Evolutionary conservation across 73 alveolate genomes (phyloP).

Genomic region (Breviolum minutum): DNA sequence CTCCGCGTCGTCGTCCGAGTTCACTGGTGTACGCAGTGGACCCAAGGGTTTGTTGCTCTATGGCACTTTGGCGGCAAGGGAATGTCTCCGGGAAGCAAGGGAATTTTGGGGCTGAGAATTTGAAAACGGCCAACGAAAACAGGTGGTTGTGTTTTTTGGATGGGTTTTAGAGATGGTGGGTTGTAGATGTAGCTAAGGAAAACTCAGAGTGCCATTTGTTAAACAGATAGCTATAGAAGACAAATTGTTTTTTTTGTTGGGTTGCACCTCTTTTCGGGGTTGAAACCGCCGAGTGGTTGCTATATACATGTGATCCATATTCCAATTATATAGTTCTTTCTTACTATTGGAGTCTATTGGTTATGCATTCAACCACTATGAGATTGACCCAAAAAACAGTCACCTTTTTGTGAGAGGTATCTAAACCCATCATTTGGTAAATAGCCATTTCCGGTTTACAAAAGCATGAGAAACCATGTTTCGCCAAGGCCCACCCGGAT

Average conservation of each 20-base stretch:
- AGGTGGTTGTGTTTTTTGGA: neutral
- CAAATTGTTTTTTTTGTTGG: no score
- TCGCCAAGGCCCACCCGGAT: slow-evolving; percentile 40
- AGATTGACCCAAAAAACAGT: no score
- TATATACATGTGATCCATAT: no score
- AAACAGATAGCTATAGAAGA: no score
- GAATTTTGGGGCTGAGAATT: neutral
- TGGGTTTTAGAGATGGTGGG: neutral
- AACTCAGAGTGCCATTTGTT: no score
- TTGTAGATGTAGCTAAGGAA: neutral
- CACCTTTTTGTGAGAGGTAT: no score
- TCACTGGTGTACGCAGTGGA: slow-evolving; percentile 74
- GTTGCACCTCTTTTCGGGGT: no score
- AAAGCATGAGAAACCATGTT: no score
- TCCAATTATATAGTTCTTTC: no score
- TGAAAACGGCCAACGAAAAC: neutral
- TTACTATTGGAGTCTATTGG: no score
- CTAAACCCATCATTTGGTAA: neutral
- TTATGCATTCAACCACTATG: no score
- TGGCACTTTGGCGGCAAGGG: neutral
- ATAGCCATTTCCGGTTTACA: neutral
- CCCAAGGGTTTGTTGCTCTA: slow-evolving; percentile 70
- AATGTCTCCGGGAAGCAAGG: neutral
- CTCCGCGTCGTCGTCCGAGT: neutral
- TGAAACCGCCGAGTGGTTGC: no score